Conservation (phyloP, 2,329 filamentous ascomycete species). For the Paecilomyces variotii region DNA sequence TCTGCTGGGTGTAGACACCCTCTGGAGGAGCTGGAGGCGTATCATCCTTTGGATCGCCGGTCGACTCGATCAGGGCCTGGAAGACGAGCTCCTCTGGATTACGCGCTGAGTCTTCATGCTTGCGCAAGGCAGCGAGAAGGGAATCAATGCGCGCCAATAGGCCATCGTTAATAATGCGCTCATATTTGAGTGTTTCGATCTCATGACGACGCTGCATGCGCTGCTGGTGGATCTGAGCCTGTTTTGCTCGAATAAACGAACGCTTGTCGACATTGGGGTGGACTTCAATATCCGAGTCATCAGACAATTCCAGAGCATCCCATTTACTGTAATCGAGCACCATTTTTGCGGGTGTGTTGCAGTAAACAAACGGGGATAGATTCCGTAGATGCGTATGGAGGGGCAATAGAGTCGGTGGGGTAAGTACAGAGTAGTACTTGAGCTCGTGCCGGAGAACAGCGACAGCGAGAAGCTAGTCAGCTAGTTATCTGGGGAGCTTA, state of each 20-base stretch:
- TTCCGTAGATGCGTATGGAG: constrained; percentile 12
- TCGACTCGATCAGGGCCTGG: constrained; percentile 76
- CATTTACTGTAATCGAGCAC: constrained; percentile 58
- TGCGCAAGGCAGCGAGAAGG: constrained; percentile 65
- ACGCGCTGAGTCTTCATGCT: constrained; percentile 58
- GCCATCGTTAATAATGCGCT: constrained; percentile 81
- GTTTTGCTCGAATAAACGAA: constrained; percentile 97
- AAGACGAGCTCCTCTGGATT: constrained; percentile 79
- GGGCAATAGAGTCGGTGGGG: constrained; percentile 11
- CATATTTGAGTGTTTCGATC: constrained; percentile 88
- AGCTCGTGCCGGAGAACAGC: background rate
- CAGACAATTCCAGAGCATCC: constrained; percentile 87
- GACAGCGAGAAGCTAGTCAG: background rate
- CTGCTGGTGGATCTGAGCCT: constrained; percentile 91
- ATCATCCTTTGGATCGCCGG: constrained; percentile 61
- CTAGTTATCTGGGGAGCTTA: background rate
- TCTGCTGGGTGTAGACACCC: constrained; percentile 67
- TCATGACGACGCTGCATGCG: constrained; percentile 76
- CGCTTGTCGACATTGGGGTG: constrained; percentile 98
- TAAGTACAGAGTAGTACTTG: background rate
- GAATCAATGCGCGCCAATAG: constrained; percentile 74
- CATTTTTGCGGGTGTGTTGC: constrained; percentile 27
- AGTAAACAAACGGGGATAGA: constrained; percentile 8
- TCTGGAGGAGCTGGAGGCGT: constrained; percentile 68
- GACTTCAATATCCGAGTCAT: constrained; percentile 96